Percentiles rank a stretch among this genome's conserved stretches.
phyloP scores from a whole-genome alignment of 139 green algal genomes.

The Picochlorum sp. region DNA sequence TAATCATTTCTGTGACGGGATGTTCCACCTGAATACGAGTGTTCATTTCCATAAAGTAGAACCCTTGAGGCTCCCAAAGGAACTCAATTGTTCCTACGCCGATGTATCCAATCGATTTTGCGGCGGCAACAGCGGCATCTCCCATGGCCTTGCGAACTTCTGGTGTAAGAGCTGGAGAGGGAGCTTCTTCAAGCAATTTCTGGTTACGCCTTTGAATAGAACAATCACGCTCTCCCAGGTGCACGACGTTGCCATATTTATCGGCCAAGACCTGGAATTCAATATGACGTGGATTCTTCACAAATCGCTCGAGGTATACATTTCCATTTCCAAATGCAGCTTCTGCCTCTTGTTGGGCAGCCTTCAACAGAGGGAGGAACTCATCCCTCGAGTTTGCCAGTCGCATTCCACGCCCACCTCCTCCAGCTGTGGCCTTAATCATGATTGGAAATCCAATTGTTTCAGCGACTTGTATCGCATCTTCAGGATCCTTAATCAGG shows the following conservation, averaged over 20 bases:
- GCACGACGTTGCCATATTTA: constrained; percentile 90
- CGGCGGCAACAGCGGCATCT: constrained; percentile 66
- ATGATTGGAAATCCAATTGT: constrained; percentile 84
- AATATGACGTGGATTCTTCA: constrained; percentile 90
- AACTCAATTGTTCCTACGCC: constrained; percentile 89
- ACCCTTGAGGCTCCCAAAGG: constrained; percentile 84
- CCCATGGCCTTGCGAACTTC: constrained; percentile 86
- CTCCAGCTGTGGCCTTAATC: constrained; percentile 94
- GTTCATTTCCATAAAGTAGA: constrained; percentile 99
- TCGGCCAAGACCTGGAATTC: constrained; percentile 96
- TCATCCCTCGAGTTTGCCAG: constrained; percentile 65
- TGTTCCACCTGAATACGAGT: constrained; percentile 94
- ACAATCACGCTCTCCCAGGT: constrained; percentile 94
- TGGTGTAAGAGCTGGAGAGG: constrained; percentile 71
- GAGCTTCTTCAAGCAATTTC: constrained; percentile 95
- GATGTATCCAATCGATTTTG: constrained; percentile 74
- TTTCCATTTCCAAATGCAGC: constrained; percentile 90
- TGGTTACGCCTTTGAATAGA: constrained; percentile 94
- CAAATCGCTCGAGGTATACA: constrained; percentile 88
- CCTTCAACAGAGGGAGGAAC: constrained; percentile 70
- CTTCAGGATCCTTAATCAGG: constrained; percentile 55
- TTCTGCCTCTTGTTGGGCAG: constrained; percentile 78
- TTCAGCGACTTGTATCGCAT: constrained; percentile 52
- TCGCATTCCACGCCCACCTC: constrained; percentile 82
- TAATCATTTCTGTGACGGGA: constrained; percentile 93